phyloP scores from a whole-genome alignment of 768 basidiomycete species.

The Fomitopsis pulvina region DNA sequence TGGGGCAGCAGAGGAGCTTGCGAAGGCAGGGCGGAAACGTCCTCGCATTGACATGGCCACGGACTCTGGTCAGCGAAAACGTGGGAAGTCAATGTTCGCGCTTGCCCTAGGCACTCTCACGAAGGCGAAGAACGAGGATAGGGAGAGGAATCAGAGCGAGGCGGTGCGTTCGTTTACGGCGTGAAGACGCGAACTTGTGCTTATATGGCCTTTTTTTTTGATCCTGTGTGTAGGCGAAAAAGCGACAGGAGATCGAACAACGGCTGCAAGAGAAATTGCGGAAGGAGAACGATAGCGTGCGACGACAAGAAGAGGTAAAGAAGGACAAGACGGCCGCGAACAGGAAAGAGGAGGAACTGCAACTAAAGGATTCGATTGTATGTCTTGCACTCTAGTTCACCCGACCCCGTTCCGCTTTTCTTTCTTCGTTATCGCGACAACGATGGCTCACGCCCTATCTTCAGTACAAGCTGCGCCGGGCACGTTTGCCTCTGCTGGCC shows the following conservation, averaged over 20 bases:
- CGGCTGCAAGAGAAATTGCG: slow-evolving; percentile 79
- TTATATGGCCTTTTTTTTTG: background rate
- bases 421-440: background rate
- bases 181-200: background rate
- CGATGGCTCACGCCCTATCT: background rate
- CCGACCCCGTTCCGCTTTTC: background rate
- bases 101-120: slow-evolving; percentile 76
- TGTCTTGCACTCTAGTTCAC: slow-evolving; percentile 22
- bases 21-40: slow-evolving; percentile 42
- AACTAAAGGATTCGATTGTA: slow-evolving; percentile 77
- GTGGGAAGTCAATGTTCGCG: slow-evolving; percentile 86
- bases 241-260: slow-evolving; percentile 76
- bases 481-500: slow-evolving; percentile 63
- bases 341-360: slow-evolving; percentile 77
- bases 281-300: slow-evolving; percentile 82
- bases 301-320: slow-evolving; percentile 80
- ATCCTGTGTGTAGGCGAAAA: slow-evolving; percentile 54
- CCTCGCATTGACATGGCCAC: slow-evolving; percentile 66
- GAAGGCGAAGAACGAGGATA: slow-evolving; percentile 84
- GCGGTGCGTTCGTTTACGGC: slow-evolving; percentile 46
- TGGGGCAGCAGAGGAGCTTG: slow-evolving; percentile 22
- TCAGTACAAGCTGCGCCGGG: slow-evolving; percentile 69
- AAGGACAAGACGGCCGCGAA: slow-evolving; percentile 73
- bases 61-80: slow-evolving; percentile 46
- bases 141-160: slow-evolving; percentile 78